phyloP scores from a whole-genome alignment of 345 rosid species.

The Linum trigynum region DNA sequence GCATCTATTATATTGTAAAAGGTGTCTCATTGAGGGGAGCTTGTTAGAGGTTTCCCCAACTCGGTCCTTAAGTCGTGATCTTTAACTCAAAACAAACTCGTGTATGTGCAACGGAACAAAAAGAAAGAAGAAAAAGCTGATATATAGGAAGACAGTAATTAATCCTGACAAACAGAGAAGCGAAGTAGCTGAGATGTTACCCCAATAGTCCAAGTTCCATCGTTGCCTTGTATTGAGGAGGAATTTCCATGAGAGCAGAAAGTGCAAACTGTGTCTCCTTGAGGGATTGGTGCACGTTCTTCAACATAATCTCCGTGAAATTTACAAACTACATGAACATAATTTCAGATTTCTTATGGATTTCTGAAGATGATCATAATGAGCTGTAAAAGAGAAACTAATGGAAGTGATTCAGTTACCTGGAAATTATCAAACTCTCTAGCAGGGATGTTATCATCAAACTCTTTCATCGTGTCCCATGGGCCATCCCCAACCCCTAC shows the following conservation, averaged over 20 bases:
- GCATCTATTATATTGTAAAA: not conserved
- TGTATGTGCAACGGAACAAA: not conserved
- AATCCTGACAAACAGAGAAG: not conserved
- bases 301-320: slow-evolving; percentile 3
- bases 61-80: too few relatives aligned
- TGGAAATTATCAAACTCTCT: slow-evolving; percentile 3
- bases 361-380: not conserved
- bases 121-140: not conserved
- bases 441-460: slow-evolving; percentile 3
- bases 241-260: slow-evolving; percentile 5
- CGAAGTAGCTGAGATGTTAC: not conserved
- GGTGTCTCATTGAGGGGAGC: not conserved
- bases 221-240: slow-evolving; percentile 3
- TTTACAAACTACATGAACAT: not conserved
- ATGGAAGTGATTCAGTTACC: not conserved
- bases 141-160: not conserved
- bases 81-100: not conserved
- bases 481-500: slow-evolving; percentile 8
- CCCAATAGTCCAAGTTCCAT: not conserved
- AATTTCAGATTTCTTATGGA: not conserved
- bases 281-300: not conserved
- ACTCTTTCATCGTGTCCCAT: slow-evolving; percentile 7
- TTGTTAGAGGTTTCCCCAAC: too few relatives aligned
- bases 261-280: slow-evolving; percentile 4
- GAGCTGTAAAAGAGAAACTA: not conserved